These are phyloP conservation scores for Kodamaea fukazawae DNA, from an alignment of 805 yeast species.

Conservation along the genomic window DNA sequence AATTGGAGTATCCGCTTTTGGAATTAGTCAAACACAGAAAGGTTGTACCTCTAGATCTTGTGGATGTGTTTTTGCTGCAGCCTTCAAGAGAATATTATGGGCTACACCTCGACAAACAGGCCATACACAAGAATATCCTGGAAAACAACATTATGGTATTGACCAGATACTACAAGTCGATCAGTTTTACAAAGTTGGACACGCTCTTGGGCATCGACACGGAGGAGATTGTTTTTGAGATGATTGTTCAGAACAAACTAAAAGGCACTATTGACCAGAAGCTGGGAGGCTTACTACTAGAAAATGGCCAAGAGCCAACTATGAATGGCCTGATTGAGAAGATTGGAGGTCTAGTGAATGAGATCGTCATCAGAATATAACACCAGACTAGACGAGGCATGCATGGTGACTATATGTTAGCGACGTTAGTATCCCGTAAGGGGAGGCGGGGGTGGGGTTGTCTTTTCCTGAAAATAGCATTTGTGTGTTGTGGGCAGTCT, in stretches of 20 bases:
- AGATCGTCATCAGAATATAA: slow-evolving; percentile 11
- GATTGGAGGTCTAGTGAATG: slow-evolving; percentile 26
- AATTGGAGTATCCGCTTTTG: slow-evolving; percentile 6
- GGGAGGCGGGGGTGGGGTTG: no score
- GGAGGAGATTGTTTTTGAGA: slow-evolving; percentile 28
- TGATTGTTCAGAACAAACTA: slow-evolving; percentile 35
- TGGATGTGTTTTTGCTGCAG: slow-evolving; percentile 14
- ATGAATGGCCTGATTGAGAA: slow-evolving; percentile 26
- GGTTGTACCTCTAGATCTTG: slow-evolving; percentile 16
- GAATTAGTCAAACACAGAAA: slow-evolving; percentile 11
- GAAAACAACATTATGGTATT: slow-evolving; percentile 33
- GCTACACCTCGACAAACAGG: slow-evolving; percentile 1
- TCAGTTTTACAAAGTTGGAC: slow-evolving; percentile 20
- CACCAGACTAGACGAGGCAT: no score
- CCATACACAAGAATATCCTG: slow-evolving; percentile 17
- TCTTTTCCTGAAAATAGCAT: no score
- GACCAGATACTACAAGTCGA: slow-evolving; percentile 28
- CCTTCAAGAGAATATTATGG: slow-evolving; percentile 7
- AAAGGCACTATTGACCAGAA: slow-evolving; percentile 35
- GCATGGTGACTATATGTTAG: no score
- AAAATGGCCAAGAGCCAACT: slow-evolving; percentile 12
- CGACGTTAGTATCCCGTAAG: no score
- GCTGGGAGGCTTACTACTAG: slow-evolving; percentile 23
- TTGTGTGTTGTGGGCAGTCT: no score
- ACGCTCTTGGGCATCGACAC: slow-evolving; percentile 20